Conservation (phyloP, 495 filamentous ascomycete genomes). For the Annulohypoxylon nitens region DNA sequence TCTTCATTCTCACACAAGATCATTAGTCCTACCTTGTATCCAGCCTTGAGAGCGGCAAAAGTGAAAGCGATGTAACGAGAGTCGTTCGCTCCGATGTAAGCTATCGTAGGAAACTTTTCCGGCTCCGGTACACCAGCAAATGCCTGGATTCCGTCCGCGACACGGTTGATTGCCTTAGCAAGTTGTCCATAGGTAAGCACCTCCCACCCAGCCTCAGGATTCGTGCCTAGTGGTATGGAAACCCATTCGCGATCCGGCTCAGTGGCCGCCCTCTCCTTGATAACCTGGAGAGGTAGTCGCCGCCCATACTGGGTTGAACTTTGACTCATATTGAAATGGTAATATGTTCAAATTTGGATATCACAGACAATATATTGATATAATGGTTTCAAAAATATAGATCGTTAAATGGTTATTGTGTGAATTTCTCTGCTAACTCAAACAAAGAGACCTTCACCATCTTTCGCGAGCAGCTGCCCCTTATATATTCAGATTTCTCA, state of each 20-base stretch:
- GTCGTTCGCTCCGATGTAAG: slow-evolving; percentile 61
- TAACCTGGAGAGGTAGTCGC: slow-evolving; percentile 54
- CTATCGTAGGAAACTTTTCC: slow-evolving; percentile 52
- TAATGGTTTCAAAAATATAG: neutral
- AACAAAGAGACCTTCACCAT: neutral
- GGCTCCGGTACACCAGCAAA: slow-evolving; percentile 50
- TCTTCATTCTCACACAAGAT: neutral
- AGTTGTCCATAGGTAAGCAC: slow-evolving; percentile 59
- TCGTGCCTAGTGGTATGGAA: slow-evolving; percentile 42
- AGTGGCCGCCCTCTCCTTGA: slow-evolving; percentile 61
- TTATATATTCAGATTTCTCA: slow-evolving; percentile 4
- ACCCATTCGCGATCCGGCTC: slow-evolving; percentile 57
- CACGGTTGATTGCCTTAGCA: slow-evolving; percentile 63
- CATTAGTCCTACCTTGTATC: slow-evolving; percentile 25
- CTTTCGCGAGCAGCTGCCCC: neutral
- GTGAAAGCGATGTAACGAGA: slow-evolving; percentile 59
- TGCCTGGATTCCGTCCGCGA: slow-evolving; percentile 60
- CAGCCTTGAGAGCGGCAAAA: slow-evolving; percentile 56
- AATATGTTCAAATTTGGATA: neutral
- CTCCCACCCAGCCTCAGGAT: slow-evolving; percentile 61
- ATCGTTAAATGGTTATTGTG: neutral
- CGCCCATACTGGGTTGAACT: slow-evolving; percentile 28
- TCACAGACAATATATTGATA: neutral
- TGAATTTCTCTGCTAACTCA: neutral
- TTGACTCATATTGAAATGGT: slow-evolving; percentile 16